Evolutionary conservation across 495 filamentous ascomycete species (phyloP).

Genomic region (Talaromyces proteolyticus): DNA sequence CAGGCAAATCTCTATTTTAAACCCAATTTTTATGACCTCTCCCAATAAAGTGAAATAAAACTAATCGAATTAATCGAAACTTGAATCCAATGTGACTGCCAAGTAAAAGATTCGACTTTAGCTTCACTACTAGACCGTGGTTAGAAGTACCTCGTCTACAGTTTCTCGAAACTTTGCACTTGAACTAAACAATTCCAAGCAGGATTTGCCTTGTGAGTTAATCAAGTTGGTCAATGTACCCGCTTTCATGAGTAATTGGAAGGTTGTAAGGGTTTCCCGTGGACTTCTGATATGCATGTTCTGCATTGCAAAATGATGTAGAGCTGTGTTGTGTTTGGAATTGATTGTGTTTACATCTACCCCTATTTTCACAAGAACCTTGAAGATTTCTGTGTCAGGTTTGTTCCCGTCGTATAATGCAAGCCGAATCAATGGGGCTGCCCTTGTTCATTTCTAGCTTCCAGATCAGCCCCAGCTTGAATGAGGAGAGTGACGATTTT

Average conservation of each 20-base stretch:
- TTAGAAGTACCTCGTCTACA: neutral
- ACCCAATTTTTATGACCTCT: too few species aligned
- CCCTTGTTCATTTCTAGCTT: slow-evolving; percentile 1
- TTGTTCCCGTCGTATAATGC: neutral
- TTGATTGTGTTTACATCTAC: slow-evolving; percentile 3
- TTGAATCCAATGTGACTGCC: slow-evolving; percentile 1
- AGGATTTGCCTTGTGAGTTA: slow-evolving; percentile 4
- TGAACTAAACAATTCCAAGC: slow-evolving; percentile 6
- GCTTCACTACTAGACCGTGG: neutral
- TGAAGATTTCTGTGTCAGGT: neutral
- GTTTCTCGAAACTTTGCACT: slow-evolving; percentile 1
- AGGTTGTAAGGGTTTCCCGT: neutral
- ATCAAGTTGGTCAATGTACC: slow-evolving; percentile 2
- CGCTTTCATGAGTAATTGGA: slow-evolving; percentile 4
- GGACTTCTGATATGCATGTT: slow-evolving; percentile 1
- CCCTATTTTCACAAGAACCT: slow-evolving; percentile 1
- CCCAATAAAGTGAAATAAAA: too few species aligned
- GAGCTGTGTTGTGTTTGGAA: slow-evolving; percentile 1
- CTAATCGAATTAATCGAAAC: too few species aligned
- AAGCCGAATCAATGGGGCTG: slow-evolving; percentile 2
- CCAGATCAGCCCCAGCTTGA: slow-evolving; percentile 1
- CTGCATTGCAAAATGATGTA: slow-evolving; percentile 3
- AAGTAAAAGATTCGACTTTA: neutral
- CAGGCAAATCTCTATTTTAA: too few species aligned
- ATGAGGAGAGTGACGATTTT: neutral